Base-by-base conservation (phyloP, 768 basidiomycete genomes). In the Leccinum uliginosum region DNA sequence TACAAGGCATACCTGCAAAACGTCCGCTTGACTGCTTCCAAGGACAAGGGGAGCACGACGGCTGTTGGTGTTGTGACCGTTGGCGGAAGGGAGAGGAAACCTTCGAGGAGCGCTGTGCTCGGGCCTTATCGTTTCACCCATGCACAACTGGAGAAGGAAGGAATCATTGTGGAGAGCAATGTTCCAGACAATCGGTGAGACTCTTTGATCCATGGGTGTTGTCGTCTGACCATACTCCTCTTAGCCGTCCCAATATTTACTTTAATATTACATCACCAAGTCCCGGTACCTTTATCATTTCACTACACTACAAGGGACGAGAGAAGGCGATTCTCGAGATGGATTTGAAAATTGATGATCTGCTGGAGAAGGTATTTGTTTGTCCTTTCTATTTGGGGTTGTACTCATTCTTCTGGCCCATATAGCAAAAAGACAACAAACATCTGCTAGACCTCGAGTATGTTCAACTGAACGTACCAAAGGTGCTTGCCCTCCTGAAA, bases 1-100 rank as follows among this genome's bases (percentile, higher is more conserved):
- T 99, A 99, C 83, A 99, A 99, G 77, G 94, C 95, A 10, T 99
- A 99, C 73, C 79, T 99, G 15, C 93, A 96, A 77, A 99, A 99
- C 70, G 97, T 98, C 26, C 89, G 97, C 17, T 49, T 94, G 57
- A 95, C 89, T 8, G 83, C 92, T 47, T 80, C 85, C 51, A 93
- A 93, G 72, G 93, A 94, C 62, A 95, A 93, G 74, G 91, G 92
- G 30, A 83, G 83, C 53, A 85, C 86, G 27, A 91, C 84, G 7
- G 95, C 86, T 49, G 93, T 98, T 6, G 96, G 96, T 19, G 97
- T 98, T 26, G 89, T 98, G 46, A 88, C 88, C 0, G 93, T 98
- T 23, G 93, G 93, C 32, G 97, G 96, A 47, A 97, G 98, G 76
- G 97, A 98, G 80, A 93, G 93, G 80, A 98, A 96, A 73, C 85